Conservation (phyloP, 768 basidiomycete genomes). For the Boletus barrowsii region DNA sequence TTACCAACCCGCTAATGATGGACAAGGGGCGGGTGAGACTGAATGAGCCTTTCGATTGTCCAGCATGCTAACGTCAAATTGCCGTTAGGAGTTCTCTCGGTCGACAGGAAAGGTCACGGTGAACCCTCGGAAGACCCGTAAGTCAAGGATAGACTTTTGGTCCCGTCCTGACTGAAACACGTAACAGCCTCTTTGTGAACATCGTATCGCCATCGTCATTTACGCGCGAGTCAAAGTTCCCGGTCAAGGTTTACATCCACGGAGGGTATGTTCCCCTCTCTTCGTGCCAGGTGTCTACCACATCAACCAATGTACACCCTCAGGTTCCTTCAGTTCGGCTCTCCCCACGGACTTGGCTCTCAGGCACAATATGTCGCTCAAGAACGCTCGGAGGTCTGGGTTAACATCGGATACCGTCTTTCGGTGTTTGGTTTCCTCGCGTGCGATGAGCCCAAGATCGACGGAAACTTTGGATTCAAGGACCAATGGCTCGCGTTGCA, state of each 20-base stretch:
- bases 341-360: conserved; percentile 56
- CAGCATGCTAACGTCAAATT: neutral
- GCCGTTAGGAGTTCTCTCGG: conserved; percentile 32
- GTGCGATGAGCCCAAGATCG: conserved; percentile 54
- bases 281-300: neutral
- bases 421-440: conserved; percentile 78
- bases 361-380: conserved; percentile 69
- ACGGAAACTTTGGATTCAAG: conserved; percentile 82
- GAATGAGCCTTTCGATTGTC: too few species aligned
- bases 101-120: too few species aligned
- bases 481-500: conserved; percentile 78
- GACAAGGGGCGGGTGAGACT: conserved; percentile 42
- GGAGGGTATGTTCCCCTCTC: conserved; percentile 52
- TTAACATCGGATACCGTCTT: conserved; percentile 75
- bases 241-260: conserved; percentile 75
- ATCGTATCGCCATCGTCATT: conserved; percentile 53
- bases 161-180: neutral
- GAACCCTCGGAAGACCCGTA: conserved; percentile 51
- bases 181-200: conserved; percentile 58
- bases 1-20: conserved; percentile 62
- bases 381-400: conserved; percentile 65
- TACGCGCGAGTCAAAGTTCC: conserved; percentile 43
- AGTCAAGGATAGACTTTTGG: neutral
- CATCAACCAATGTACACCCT: too few species aligned
- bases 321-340: conserved; percentile 78